Conservation (phyloP, 2,329 filamentous ascomycete genomes). For the Talaromyces funiculosus region DNA sequence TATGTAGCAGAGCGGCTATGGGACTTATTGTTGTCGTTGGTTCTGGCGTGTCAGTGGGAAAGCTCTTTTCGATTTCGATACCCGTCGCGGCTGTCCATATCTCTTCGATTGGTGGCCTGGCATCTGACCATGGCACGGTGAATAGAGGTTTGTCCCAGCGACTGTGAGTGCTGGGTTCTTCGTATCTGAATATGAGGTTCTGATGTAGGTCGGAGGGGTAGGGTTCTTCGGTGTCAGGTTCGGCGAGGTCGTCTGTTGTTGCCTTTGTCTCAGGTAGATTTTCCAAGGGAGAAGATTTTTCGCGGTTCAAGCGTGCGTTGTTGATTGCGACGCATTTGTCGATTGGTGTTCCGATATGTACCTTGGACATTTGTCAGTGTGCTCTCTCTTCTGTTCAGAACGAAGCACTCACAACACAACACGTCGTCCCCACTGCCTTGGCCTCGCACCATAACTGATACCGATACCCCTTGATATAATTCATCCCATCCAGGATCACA, state of each 20-base stretch:
- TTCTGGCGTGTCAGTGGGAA: not conserved
- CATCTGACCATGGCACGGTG: conserved; percentile 54
- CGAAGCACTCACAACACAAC: conserved; percentile 51
- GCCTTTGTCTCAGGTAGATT: conserved; percentile 6
- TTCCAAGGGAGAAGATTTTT: conserved; percentile 6
- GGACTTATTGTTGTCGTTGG: not conserved
- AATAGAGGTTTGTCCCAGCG: conserved; percentile 63
- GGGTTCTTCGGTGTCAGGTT: conserved; percentile 25
- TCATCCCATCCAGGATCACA: conserved; percentile 59
- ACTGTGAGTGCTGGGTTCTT: conserved; percentile 61
- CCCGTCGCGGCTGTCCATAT: conserved; percentile 56
- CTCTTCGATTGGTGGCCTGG: conserved; percentile 50
- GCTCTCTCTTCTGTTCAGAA: not conserved
- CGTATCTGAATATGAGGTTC: conserved; percentile 61
- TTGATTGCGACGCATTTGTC: conserved; percentile 54
- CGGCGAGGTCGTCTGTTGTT: conserved; percentile 12
- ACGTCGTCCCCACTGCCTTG: conserved; percentile 57
- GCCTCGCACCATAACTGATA: conserved; percentile 65
- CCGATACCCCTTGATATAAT: conserved; percentile 64
- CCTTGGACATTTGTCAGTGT: conserved; percentile 27
- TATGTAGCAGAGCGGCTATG: not conserved
- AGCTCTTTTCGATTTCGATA: conserved; percentile 25
- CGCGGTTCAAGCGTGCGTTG: conserved; percentile 27
- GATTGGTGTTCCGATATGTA: conserved; percentile 54
- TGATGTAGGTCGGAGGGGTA: conserved; percentile 55